Evolutionary conservation across 2,329 filamentous ascomycete species (phyloP).

Genomic region (Pyricularia pennisetigena): DNA sequence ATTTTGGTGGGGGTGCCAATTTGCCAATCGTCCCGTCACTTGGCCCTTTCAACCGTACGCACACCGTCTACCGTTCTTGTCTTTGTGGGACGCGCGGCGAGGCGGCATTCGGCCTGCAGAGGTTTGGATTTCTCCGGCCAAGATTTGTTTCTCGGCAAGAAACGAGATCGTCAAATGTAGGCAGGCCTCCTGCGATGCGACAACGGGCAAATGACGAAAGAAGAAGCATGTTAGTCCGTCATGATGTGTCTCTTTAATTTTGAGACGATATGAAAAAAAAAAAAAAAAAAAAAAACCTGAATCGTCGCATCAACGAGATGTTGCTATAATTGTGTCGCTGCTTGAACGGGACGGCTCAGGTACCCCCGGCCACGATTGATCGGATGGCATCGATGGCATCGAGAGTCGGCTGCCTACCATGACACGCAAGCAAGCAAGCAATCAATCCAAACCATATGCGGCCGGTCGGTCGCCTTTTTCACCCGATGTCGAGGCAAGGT

Average conservation of each 20-base stretch:
- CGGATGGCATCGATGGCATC: neutral
- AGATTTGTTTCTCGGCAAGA: too few species aligned
- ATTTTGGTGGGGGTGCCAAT: too few species aligned
- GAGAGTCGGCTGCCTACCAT: neutral
- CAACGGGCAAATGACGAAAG: neutral
- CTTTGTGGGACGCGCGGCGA: too few species aligned
- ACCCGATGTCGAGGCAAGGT: neutral
- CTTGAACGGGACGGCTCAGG: neutral
- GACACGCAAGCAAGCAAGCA: neutral
- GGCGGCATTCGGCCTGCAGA: too few species aligned
- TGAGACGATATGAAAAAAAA: neutral
- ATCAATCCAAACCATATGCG: neutral
- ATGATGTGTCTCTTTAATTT: neutral
- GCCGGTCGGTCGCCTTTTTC: too few species aligned
- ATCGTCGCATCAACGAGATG: neutral
- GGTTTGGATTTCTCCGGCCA: too few species aligned
- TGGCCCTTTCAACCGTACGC: too few species aligned
- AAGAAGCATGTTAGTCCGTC: neutral
- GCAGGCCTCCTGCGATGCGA: too few species aligned
- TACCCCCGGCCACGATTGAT: neutral
- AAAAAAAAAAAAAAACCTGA: too few species aligned
- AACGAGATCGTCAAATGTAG: too few species aligned
- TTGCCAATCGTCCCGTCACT: too few species aligned
- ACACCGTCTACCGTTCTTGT: too few species aligned
- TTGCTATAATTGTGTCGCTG: neutral